phyloP scores from a whole-genome alignment of 805 yeast genomes.

The Wickerhamomyces bovis region DNA sequence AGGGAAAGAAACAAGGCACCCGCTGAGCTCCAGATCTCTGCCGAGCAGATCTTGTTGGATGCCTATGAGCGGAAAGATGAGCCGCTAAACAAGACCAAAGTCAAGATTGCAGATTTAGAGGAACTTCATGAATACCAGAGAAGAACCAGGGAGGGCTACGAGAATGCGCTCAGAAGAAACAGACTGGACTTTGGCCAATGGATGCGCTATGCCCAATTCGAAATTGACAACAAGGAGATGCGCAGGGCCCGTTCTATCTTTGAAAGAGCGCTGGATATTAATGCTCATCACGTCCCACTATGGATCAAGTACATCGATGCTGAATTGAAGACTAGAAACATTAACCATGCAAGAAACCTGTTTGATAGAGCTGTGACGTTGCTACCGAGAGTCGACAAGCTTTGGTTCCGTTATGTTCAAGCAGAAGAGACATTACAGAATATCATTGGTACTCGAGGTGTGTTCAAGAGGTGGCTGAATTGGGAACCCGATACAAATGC shows the following conservation, averaged over 20 bases:
- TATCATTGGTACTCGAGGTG: constrained; percentile 48
- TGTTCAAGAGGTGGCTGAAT: constrained; percentile 74
- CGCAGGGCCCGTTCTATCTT: constrained; percentile 79
- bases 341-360: constrained; percentile 85
- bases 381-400: constrained; percentile 74
- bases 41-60: constrained; percentile 57
- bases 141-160: constrained; percentile 74
- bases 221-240: constrained; percentile 70
- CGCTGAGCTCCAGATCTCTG: constrained; percentile 53
- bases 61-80: constrained; percentile 47
- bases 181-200: constrained; percentile 80
- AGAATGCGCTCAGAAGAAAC: constrained; percentile 81
- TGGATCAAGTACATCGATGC: constrained; percentile 82
- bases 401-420: constrained; percentile 81
- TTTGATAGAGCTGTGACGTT: constrained; percentile 69
- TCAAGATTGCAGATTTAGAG: constrained; percentile 64
- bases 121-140: constrained; percentile 74
- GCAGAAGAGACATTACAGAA: constrained; percentile 77
- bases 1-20: constrained; percentile 34
- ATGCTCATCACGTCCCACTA: constrained; percentile 67
- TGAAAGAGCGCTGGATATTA: constrained; percentile 80
- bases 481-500: constrained; percentile 68
- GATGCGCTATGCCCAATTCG: constrained; percentile 89
- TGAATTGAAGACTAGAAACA: constrained; percentile 64
- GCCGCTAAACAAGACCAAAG: constrained; percentile 34